A percentile compares a stretch with the other conserved stretches of the same genome.
Conservation (phyloP, 306 rosid species). For the Alnus glutinosa region DNA sequence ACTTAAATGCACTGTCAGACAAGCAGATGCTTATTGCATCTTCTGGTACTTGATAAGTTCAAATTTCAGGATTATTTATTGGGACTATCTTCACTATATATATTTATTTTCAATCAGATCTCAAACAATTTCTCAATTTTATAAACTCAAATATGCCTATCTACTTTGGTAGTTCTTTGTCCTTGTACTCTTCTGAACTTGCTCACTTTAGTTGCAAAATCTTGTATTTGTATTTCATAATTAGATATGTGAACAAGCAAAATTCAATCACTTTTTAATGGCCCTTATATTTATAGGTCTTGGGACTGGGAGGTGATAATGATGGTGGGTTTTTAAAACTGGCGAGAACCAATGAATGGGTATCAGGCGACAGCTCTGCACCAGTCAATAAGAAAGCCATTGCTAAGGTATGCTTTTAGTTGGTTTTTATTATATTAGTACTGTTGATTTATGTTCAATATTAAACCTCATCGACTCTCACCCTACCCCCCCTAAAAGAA, state of each 20-base stretch:
- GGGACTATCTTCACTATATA: conserved; percentile 2
- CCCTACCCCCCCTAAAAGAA: conserved; percentile 8
- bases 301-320: conserved; percentile 33
- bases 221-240: conserved; percentile 14
- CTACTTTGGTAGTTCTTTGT: conserved; percentile 16
- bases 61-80: not conserved
- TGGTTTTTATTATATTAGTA: conserved; percentile 7
- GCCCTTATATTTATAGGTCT: conserved; percentile 43
- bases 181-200: not conserved
- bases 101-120: conserved; percentile 3
- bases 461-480: conserved; percentile 1
- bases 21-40: not conserved
- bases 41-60: not conserved
- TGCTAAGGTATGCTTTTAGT: conserved; percentile 56
- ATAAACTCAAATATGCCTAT: conserved; percentile 3
- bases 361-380: conserved; percentile 64
- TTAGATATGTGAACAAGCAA: conserved; percentile 2
- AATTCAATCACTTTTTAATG: conserved; percentile 22
- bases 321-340: conserved; percentile 79
- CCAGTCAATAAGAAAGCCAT: conserved; percentile 63
- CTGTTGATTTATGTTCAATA: not conserved
- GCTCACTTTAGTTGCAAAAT: conserved; percentile 10
- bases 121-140: conserved; percentile 20
- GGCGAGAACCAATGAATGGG: conserved; percentile 65
- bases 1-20: not conserved